A percentile compares a stretch with the other conserved stretches of the same genome.
These are phyloP conservation scores for Gastrolobium villosum DNA, from an alignment of 306 rosid genomes.

Conservation along the genomic window DNA sequence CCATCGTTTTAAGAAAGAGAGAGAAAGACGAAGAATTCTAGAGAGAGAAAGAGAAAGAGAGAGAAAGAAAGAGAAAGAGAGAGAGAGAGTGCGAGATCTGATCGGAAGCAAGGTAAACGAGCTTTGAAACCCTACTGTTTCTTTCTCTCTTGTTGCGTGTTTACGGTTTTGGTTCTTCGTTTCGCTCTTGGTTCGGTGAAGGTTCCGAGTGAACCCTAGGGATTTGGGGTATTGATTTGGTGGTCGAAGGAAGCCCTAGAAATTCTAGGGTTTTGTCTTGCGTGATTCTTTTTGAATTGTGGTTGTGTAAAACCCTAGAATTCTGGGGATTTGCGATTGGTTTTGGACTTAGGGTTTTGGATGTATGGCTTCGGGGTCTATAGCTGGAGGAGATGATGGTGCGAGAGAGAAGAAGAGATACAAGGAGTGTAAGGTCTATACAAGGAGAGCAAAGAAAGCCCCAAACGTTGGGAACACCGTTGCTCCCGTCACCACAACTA, in stretches of 20 bases:
- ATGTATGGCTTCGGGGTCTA: slow-evolving; percentile 96
- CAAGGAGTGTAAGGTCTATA: slow-evolving; percentile 74
- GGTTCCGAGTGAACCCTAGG: slow-evolving; percentile 42
- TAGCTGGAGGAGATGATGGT: slow-evolving; percentile 78
- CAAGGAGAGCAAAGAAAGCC: slow-evolving; percentile 69
- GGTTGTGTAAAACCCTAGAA: slow-evolving; percentile 50
- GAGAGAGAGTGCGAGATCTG: slow-evolving; percentile 85
- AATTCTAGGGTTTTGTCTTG: slow-evolving; percentile 45
- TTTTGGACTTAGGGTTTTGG: slow-evolving; percentile 75
- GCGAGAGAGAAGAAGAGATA: slow-evolving; percentile 66
- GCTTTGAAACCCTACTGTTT: slow-evolving; percentile 61
- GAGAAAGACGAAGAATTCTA: slow-evolving; percentile 50
- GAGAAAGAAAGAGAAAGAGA: slow-evolving; percentile 42
- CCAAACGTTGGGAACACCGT: slow-evolving; percentile 33
- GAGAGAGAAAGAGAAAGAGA: slow-evolving; percentile 75
- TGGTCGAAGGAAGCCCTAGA: slow-evolving; percentile 30
- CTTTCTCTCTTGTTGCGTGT: not conserved
- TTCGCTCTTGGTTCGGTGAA: slow-evolving; percentile 15
- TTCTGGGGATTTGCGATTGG: slow-evolving; percentile 49
- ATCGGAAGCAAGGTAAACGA: slow-evolving; percentile 56
- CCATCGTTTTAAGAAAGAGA: slow-evolving; percentile 52
- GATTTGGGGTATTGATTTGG: slow-evolving; percentile 17
- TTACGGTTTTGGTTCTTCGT: not conserved
- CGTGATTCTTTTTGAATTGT: slow-evolving; percentile 31
- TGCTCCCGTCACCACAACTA: slow-evolving; percentile 24